Base-by-base conservation (phyloP, 2,329 filamentous ascomycete species). In the Fusarium sp. region DNA sequence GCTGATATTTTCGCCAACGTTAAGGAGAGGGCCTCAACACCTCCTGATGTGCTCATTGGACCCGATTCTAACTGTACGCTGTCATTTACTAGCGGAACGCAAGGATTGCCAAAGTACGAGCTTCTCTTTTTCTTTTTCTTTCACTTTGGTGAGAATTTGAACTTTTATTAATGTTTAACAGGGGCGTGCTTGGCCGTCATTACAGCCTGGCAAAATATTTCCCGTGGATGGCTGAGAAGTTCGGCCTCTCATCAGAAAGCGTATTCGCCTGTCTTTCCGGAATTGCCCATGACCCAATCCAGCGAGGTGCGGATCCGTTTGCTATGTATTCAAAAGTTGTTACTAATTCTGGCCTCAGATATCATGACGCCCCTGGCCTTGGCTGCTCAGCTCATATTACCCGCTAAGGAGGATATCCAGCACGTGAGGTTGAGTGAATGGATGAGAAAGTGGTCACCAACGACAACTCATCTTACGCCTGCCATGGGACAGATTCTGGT, bases 401-500 rank as follows among this genome's bases (percentile, higher is more conserved):
- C 95, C 2, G 89, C 93, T 15, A 89, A 89, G 63, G 94, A 97
- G 70, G 91, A 94, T 75, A 98, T 98, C 66, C 89, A 92, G 59
- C 93, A 98, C 79, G 95, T 97, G 82, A 91, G 44, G 41, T 35
- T 76, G 5, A 92, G 92, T 8, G 94, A 97, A 78, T 99, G 96
- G 96, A 94, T 98, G 87, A 86, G 87, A 57, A 89, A 92, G 57
- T 89, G 93, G 78, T 84, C 87, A 61, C 90, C 93, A 5, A 97
- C 91, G 20, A 93, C 94, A 25, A 94, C 92, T 17, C 96, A 98
- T 81, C 84, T 98, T 42, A 99, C 96, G 3, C 96, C 96, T 14
- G 96, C 96, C 63, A 98, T 98, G 95, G 95, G 95, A 61, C 94
- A 98, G 76, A 96, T 98, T 68, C 84, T 98, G 4, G 91, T 95